These are phyloP conservation scores for Fusarium staphyleae DNA, from an alignment of 2,329 filamentous ascomycete genomes.

Conservation along the genomic window DNA sequence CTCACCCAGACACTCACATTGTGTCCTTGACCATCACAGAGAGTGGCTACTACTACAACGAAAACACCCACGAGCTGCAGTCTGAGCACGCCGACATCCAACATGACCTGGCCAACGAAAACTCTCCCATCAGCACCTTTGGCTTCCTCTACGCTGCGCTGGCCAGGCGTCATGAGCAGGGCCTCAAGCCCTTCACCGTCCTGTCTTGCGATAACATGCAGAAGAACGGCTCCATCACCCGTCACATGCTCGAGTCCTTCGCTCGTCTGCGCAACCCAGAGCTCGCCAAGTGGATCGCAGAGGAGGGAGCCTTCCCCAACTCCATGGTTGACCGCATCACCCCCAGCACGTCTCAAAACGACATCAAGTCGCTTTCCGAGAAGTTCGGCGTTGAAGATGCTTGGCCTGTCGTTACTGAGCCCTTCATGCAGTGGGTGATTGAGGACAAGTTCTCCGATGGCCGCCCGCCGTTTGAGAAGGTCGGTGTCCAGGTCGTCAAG, in stretches of 20 bases:
- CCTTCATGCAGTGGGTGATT: slow-evolving; percentile 64
- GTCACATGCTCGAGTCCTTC: slow-evolving; percentile 59
- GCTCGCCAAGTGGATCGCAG: slow-evolving; percentile 57
- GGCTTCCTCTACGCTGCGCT: slow-evolving; percentile 61
- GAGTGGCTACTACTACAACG: slow-evolving; percentile 65
- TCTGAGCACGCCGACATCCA: slow-evolving; percentile 58
- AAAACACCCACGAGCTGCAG: slow-evolving; percentile 62
- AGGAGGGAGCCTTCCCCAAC: slow-evolving; percentile 60
- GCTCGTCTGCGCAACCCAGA: slow-evolving; percentile 55
- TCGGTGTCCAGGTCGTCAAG: slow-evolving; percentile 59
- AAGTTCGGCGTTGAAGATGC: slow-evolving; percentile 56
- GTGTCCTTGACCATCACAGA: slow-evolving; percentile 64
- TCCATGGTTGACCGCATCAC: slow-evolving; percentile 64
- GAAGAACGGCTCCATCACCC: slow-evolving; percentile 62
- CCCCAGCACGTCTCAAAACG: slow-evolving; percentile 54
- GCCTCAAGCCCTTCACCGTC: slow-evolving; percentile 61
- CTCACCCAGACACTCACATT: slow-evolving; percentile 60
- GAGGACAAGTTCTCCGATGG: slow-evolving; percentile 61
- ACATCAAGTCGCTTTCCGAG: slow-evolving; percentile 54
- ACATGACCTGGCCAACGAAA: slow-evolving; percentile 55
- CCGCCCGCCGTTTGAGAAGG: slow-evolving; percentile 60
- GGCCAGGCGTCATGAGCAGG: slow-evolving; percentile 52
- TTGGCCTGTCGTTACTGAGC: slow-evolving; percentile 63
- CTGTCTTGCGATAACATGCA: slow-evolving; percentile 65
- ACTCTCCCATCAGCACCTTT: slow-evolving; percentile 56